Evolutionary conservation across 352 stramenopile genomes (phyloP).

Genomic region (Globisporangium ultimum): DNA sequence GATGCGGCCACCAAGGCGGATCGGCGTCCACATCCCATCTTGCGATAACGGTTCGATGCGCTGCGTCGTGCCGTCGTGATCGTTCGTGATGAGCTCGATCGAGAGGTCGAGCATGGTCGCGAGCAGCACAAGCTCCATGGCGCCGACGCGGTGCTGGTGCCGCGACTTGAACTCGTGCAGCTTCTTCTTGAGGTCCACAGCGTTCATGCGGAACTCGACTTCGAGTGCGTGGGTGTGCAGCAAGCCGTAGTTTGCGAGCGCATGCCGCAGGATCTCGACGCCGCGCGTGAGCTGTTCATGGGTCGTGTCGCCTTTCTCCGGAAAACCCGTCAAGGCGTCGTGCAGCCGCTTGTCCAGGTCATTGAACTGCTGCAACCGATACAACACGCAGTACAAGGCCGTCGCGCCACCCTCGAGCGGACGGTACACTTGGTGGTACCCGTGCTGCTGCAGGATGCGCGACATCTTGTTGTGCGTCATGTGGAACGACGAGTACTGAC

Average conservation of each 20-base stretch:
- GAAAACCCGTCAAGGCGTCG: constrained; percentile 46
- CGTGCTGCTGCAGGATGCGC: constrained; percentile 53
- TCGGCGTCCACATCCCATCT: constrained; percentile 25
- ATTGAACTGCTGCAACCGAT: constrained; percentile 66
- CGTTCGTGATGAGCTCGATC: constrained; percentile 76
- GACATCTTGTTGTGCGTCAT: constrained; percentile 55
- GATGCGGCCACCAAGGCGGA: constrained; percentile 51
- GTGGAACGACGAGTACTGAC: constrained; percentile 59
- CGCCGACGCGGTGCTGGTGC: constrained; percentile 50
- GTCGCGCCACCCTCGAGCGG: constrained; percentile 34
- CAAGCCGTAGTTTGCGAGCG: constrained; percentile 66
- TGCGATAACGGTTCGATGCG: constrained; percentile 48
- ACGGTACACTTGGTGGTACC: constrained; percentile 42
- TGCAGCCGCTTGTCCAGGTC: constrained; percentile 67
- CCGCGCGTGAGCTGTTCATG: constrained; percentile 28
- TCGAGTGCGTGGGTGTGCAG: constrained; percentile 58
- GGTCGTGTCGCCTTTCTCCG: constrained; percentile 9
- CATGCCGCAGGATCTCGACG: constrained; percentile 56
- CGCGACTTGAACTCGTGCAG: constrained; percentile 73
- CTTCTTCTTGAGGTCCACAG: constrained; percentile 74
- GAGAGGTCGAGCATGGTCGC: constrained; percentile 73
- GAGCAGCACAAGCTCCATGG: constrained; percentile 66
- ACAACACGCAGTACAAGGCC: constrained; percentile 63
- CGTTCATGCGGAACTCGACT: constrained; percentile 43
- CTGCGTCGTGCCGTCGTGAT: constrained; percentile 68